These are phyloP conservation scores for Metschnikowia similis DNA, from an alignment of 805 yeast species.

Conservation along the genomic window DNA sequence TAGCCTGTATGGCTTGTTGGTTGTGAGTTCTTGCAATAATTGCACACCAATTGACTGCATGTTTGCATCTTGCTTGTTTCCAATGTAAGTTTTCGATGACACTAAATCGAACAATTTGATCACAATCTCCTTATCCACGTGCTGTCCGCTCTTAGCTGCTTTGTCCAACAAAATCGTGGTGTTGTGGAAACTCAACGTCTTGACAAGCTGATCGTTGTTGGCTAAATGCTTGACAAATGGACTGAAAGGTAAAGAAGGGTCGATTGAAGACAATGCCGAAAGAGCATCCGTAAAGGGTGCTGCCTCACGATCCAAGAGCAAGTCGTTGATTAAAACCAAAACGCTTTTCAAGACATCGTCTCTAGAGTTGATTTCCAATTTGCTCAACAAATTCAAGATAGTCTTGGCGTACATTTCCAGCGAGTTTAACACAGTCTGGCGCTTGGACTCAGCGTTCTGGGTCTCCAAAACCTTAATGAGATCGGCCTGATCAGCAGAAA, in stretches of 20 bases:
- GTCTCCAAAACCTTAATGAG: slow-evolving; percentile 51
- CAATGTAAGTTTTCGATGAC: slow-evolving; percentile 27
- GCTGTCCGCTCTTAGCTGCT: slow-evolving; percentile 17
- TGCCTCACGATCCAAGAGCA: slow-evolving; percentile 37
- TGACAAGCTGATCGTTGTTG: slow-evolving; percentile 53
- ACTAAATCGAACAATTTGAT: slow-evolving; percentile 36
- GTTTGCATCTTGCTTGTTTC: slow-evolving; percentile 35
- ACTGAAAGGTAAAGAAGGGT: slow-evolving; percentile 46
- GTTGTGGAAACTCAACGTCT: slow-evolving; percentile 52
- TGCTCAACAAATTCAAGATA: slow-evolving; percentile 50
- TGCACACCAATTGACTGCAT: slow-evolving; percentile 60
- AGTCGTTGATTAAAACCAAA: slow-evolving; percentile 58
- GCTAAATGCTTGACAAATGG: slow-evolving; percentile 52
- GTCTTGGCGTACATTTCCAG: slow-evolving; percentile 52
- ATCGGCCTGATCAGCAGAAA: slow-evolving; percentile 65
- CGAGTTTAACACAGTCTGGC: slow-evolving; percentile 39
- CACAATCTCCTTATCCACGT: slow-evolving; percentile 36
- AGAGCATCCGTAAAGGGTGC: slow-evolving; percentile 37
- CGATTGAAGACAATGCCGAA: slow-evolving; percentile 38
- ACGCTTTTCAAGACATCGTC: slow-evolving; percentile 66
- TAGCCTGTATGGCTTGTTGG: slow-evolving; percentile 49
- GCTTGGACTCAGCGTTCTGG: slow-evolving; percentile 40
- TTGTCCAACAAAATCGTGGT: slow-evolving; percentile 45
- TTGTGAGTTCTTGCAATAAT: slow-evolving; percentile 56
- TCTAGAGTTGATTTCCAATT: slow-evolving; percentile 40